These are phyloP conservation scores for Punica granatum DNA, from an alignment of 345 rosid species.

Conservation along the genomic window DNA sequence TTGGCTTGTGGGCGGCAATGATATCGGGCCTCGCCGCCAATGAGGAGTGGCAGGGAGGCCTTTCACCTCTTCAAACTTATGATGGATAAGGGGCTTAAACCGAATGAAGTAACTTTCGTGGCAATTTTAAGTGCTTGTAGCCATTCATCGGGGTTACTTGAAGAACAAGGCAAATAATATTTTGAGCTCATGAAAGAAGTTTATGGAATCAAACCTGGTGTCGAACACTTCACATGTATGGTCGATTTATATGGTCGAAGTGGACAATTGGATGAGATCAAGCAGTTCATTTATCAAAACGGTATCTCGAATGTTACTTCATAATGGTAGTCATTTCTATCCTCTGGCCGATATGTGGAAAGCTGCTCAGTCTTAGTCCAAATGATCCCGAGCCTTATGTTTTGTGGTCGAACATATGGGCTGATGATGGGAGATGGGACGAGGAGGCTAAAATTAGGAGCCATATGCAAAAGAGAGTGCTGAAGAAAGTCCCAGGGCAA, in stretches of 20 bases:
- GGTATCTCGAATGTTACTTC: conserved; percentile 23
- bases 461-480: conserved; percentile 29
- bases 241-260: conserved; percentile 51
- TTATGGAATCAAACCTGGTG: too few relatives aligned
- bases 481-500: conserved; percentile 39
- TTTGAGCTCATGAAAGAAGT: conserved; percentile 33
- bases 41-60: conserved; percentile 38
- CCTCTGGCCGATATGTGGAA: conserved; percentile 34
- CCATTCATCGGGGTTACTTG: conserved; percentile 40
- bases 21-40: conserved; percentile 38
- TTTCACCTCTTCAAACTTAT: conserved; percentile 23
- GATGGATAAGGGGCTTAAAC: conserved; percentile 27
- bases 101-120: conserved; percentile 43
- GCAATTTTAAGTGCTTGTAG: conserved; percentile 48
- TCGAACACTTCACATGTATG: conserved; percentile 51
- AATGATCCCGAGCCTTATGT: conserved; percentile 36
- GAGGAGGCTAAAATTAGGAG: conserved; percentile 30
- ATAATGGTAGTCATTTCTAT: conserved; percentile 43
- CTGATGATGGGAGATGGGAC: conserved; percentile 31
- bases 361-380: conserved; percentile 26
- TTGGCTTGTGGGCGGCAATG: conserved; percentile 46
- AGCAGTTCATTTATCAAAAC: too few relatives aligned
- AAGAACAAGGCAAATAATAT: conserved; percentile 36
- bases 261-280: too few relatives aligned
- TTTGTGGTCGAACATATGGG: conserved; percentile 31